Evolutionary conservation across 1,284 basidiomycete genomes (phyloP).

Genomic region (Trichosporon ovoides): DNA sequence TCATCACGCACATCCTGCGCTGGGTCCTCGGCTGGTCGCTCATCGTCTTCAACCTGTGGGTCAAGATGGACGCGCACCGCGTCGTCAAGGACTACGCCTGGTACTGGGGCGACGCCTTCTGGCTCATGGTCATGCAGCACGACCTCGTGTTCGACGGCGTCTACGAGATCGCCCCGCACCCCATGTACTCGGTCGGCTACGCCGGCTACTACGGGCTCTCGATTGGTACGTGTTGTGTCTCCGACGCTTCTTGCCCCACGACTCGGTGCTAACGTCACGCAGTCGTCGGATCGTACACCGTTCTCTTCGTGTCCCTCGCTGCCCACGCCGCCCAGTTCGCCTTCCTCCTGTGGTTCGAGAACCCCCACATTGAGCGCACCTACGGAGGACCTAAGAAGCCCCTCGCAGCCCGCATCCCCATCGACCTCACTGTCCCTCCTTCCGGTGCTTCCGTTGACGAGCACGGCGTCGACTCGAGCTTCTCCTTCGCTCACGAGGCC

Average conservation of each 20-base stretch:
- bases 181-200: constrained; percentile 69
- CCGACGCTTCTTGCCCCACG: not conserved
- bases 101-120: constrained; percentile 99
- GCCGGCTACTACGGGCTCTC: constrained; percentile 95
- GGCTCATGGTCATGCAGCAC: constrained; percentile 57
- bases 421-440: constrained; percentile 36
- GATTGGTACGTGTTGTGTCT: constrained; percentile 34
- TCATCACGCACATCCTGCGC: constrained; percentile 70
- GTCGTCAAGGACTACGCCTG: constrained; percentile 81
- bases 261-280: not conserved
- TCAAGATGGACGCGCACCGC: constrained; percentile 94
- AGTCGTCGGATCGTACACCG: constrained; percentile 65
- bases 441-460: constrained; percentile 5
- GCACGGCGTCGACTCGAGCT: constrained; percentile 5
- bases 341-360: constrained; percentile 95
- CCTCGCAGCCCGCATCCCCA: constrained; percentile 72
- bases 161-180: constrained; percentile 64
- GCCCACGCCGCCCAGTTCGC: constrained; percentile 94
- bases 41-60: constrained; percentile 95
- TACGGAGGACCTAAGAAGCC: constrained; percentile 79
- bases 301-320: constrained; percentile 85
- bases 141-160: constrained; percentile 95
- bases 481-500: constrained; percentile 15
- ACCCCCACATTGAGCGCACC: constrained; percentile 89
- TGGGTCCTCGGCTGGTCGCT: constrained; percentile 81